Evolutionary conservation across 2,329 filamentous ascomycete species (phyloP).

Genomic region (Exophiala mesophila): DNA sequence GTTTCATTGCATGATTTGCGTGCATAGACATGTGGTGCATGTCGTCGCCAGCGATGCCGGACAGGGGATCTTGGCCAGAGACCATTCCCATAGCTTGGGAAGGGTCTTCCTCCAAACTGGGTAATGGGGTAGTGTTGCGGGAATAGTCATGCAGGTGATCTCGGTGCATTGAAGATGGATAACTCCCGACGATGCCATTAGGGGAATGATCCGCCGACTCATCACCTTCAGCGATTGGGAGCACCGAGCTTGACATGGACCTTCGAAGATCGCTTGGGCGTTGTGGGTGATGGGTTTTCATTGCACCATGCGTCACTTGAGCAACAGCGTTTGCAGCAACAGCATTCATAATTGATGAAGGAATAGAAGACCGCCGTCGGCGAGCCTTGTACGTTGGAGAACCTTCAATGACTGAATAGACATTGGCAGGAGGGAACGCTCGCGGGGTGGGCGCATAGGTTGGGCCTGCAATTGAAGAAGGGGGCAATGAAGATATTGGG

Average conservation of each 20-base stretch:
- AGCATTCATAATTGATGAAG: constrained; percentile 68
- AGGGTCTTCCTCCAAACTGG: constrained; percentile 76
- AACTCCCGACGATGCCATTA: constrained; percentile 67
- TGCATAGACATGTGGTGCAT: constrained; percentile 50
- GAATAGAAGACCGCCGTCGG: constrained; percentile 86
- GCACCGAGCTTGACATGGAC: constrained; percentile 83
- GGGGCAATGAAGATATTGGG: constrained; percentile 84
- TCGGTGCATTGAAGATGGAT: constrained; percentile 67
- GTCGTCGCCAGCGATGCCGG: constrained; percentile 59
- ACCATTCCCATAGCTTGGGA: constrained; percentile 64
- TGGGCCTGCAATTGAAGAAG: constrained; percentile 73
- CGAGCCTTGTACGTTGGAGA: constrained; percentile 99
- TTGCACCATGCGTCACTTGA: constrained; percentile 36
- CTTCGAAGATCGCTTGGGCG: constrained; percentile 84
- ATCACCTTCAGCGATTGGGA: constrained; percentile 73
- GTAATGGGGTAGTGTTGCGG: constrained; percentile 83
- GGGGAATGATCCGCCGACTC: constrained; percentile 75
- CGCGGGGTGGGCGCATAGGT: constrained; percentile 64
- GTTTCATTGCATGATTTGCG: constrained; percentile 56
- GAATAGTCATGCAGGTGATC: constrained; percentile 77
- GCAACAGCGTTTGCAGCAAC: constrained; percentile 53
- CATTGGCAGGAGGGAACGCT: constrained; percentile 67
- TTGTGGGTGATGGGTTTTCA: constrained; percentile 58
- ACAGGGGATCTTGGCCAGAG: constrained; percentile 63
- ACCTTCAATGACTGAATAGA: constrained; percentile 94